phyloP scores from a whole-genome alignment of 768 basidiomycete species.

The Amanita brunnescens region DNA sequence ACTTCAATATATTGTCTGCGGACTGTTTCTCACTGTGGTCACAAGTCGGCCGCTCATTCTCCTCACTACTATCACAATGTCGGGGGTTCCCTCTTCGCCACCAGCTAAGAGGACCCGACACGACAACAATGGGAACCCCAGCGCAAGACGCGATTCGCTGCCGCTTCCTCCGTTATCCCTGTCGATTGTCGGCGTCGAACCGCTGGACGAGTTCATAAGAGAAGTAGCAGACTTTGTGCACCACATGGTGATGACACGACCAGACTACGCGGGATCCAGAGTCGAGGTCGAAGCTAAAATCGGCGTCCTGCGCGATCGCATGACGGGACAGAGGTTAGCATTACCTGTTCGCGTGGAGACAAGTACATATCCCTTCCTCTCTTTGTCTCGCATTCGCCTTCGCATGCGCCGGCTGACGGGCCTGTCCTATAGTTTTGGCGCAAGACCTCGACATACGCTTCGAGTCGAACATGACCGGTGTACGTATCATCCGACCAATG shows the following conservation, averaged over 20 bases:
- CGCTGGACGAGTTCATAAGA: slow-evolving; percentile 87
- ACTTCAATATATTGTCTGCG: not conserved
- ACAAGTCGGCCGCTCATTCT: too few species aligned
- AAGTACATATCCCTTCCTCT: slow-evolving; percentile 42
- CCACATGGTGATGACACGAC: slow-evolving; percentile 53
- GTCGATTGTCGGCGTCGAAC: slow-evolving; percentile 83
- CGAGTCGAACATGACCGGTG: slow-evolving; percentile 88
- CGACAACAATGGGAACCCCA: slow-evolving; percentile 1
- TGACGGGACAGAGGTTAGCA: slow-evolving; percentile 44
- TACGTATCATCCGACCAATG: slow-evolving; percentile 29
- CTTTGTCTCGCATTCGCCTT: not conserved
- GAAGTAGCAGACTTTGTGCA: slow-evolving; percentile 87
- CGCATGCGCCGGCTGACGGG: not conserved
- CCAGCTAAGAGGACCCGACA: slow-evolving; percentile 1
- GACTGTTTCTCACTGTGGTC: not conserved
- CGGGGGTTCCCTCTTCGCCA: not conserved
- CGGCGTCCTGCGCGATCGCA: slow-evolving; percentile 59
- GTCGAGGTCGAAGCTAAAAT: slow-evolving; percentile 92
- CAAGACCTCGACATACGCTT: slow-evolving; percentile 68
- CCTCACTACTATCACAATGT: not conserved
- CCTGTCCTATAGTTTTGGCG: slow-evolving; percentile 45
- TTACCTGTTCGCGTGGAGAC: slow-evolving; percentile 78
- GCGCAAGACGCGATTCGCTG: slow-evolving; percentile 17
- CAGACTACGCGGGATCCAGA: slow-evolving; percentile 38
- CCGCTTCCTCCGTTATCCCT: slow-evolving; percentile 67